Conservation (phyloP, 192 early-diverging fungal species). For the Tieghemiomyces parasiticus region DNA sequence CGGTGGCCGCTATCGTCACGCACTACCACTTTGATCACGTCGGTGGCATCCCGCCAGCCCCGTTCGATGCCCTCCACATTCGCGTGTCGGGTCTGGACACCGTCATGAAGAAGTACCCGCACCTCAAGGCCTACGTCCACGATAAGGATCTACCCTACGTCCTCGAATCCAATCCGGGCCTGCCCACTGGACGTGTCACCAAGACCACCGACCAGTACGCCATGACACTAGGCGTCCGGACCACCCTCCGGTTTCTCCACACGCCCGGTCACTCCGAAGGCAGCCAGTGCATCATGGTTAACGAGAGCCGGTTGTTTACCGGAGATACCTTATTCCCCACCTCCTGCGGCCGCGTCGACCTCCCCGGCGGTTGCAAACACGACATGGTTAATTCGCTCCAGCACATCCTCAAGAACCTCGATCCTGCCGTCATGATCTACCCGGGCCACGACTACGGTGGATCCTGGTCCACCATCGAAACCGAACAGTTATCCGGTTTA, state of each 20-base stretch:
- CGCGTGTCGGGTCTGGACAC: slow-evolving; percentile 62
- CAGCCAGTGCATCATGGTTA: slow-evolving; percentile 68
- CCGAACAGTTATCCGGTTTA: slow-evolving; percentile 26
- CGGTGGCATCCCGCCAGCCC: slow-evolving; percentile 75
- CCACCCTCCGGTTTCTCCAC: slow-evolving; percentile 58
- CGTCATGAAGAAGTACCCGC: slow-evolving; percentile 54
- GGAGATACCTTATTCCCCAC: slow-evolving; percentile 81
- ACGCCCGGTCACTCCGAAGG: slow-evolving; percentile 91
- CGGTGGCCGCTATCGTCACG: slow-evolving; percentile 63
- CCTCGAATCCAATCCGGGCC: slow-evolving; percentile 47
- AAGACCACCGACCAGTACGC: slow-evolving; percentile 41
- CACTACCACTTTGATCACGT: slow-evolving; percentile 82
- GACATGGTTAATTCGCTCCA: slow-evolving; percentile 61
- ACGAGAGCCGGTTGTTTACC: slow-evolving; percentile 54
- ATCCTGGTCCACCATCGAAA: slow-evolving; percentile 66
- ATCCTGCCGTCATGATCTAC: slow-evolving; percentile 55
- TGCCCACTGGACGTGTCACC: slow-evolving; percentile 32
- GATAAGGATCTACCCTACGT: slow-evolving; percentile 58
- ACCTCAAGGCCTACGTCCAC: slow-evolving; percentile 61
- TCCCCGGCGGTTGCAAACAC: slow-evolving; percentile 51
- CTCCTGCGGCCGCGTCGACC: slow-evolving; percentile 65
- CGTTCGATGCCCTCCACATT: slow-evolving; percentile 63
- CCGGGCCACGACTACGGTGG: slow-evolving; percentile 88
- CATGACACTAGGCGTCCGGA: slow-evolving; percentile 32
- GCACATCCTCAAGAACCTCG: slow-evolving; percentile 34